Base-by-base conservation (phyloP, 1,284 basidiomycete species). In the Jaminaea rosea region DNA sequence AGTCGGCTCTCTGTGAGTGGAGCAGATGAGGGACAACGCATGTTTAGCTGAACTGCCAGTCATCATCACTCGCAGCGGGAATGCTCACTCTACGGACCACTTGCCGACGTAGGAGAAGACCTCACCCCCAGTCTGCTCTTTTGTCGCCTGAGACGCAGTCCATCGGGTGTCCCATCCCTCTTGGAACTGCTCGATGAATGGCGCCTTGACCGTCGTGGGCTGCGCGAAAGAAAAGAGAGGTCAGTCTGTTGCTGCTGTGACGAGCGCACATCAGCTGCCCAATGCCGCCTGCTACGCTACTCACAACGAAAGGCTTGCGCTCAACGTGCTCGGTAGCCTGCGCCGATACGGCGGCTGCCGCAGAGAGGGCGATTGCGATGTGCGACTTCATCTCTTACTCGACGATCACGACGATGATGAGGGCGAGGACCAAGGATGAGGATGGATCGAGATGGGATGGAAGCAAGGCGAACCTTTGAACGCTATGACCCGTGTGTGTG, bases 131-230 rank as follows among this genome's bases (percentile, higher is more conserved):
- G 48, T 51, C 53, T 73, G 70, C 52, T 68, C 90, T 82, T 97
- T 97, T 69, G 91, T 96, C 23, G 94, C 93, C 73, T 90, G 85
- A 6, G 92, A 97, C 32, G 91, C 84, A 52, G 88, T 88, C 94
- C 94, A 99, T 62, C 92, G 87, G 52, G 84, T 81, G 41, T 84
- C 76, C 87, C 88, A 93, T 78, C 87, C 86, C 52, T 85, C 82
- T 24, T 85, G 87, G 80, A 99, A 99, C 76, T 99, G 94, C 77
- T 99, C 94, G 67, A 99, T 73, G 80, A 98, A 97, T 56, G 88
- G 84, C n/a, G 87, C 91, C 70, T 86, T 84, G 77, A 96, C 79
- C 53, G 79, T 76, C 50, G 91, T 86, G 44, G 86, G 79, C 88
- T 52, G 39, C 4, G 34, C n/a, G 34, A 4, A 3, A 23, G 7